phyloP scores from a whole-genome alignment of 163 green algal species.

The Scenedesmus sp. region DNA sequence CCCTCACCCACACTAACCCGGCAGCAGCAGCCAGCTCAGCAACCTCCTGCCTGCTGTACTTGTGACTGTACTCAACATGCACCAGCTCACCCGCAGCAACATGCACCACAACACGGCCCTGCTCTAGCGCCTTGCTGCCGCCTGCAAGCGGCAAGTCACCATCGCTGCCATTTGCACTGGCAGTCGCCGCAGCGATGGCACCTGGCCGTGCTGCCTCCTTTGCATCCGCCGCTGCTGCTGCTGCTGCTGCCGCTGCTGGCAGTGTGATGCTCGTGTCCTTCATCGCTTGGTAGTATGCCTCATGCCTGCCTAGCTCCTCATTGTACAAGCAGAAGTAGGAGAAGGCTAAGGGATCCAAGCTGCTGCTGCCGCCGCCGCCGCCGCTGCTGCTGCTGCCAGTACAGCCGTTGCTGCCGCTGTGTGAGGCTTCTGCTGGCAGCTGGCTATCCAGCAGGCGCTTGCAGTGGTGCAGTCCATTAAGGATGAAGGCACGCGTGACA shows the following conservation, averaged over 20 bases:
- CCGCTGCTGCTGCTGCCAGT: not conserved
- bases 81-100: conserved; percentile 37
- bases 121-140: not conserved
- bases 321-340: conserved; percentile 34
- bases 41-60: conserved; percentile 41
- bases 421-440: not conserved
- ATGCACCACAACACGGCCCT: not conserved
- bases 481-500: conserved; percentile 37
- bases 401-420: not conserved
- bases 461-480: conserved; percentile 38
- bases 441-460: not conserved
- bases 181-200: not conserved
- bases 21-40: conserved; percentile 11
- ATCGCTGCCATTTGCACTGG: not conserved
- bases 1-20: conserved; percentile 19
- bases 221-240: not conserved
- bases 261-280: conserved; percentile 27
- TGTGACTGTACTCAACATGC: conserved; percentile 45
- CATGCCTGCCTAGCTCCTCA: conserved; percentile 38
- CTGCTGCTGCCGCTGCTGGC: conserved; percentile 20
- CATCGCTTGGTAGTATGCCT: conserved; percentile 38
- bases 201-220: not conserved
- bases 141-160: not conserved
- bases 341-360: conserved; percentile 5
- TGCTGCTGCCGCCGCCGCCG: not conserved